A percentile compares a stretch with the other conserved stretches of the same genome.
phyloP scores from a whole-genome alignment of 2,329 filamentous ascomycete species.

The Aureobasidium sp. region DNA sequence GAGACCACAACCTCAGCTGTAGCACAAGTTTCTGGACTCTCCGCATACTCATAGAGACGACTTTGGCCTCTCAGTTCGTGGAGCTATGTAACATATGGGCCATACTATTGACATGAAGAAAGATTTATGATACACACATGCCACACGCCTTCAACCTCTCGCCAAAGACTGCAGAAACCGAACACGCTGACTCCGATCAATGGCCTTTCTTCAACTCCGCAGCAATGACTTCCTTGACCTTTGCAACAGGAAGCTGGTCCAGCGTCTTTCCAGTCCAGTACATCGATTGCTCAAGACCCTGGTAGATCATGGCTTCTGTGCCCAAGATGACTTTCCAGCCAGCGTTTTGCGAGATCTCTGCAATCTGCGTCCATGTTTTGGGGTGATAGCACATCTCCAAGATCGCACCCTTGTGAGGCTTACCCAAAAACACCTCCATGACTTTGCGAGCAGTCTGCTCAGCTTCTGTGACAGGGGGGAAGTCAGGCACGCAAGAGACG shows the following conservation, averaged over 20 bases:
- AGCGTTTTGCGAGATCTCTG: slow-evolving; percentile 50
- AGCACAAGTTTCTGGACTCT: too few species aligned
- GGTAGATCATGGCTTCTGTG: slow-evolving; percentile 70
- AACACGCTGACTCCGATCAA: too few species aligned
- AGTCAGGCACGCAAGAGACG: slow-evolving; percentile 68
- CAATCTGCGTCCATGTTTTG: slow-evolving; percentile 59
- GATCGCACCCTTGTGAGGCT: slow-evolving; percentile 53
- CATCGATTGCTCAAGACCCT: slow-evolving; percentile 58
- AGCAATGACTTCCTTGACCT: slow-evolving; percentile 51
- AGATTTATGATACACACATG: too few species aligned
- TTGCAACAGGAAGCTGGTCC: slow-evolving; percentile 52
- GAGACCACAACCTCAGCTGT: too few species aligned
- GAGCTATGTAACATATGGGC: too few species aligned
- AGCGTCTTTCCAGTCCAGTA: slow-evolving; percentile 59
- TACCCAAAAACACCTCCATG: slow-evolving; percentile 43
- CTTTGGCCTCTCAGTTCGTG: too few species aligned
- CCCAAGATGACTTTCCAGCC: slow-evolving; percentile 71
- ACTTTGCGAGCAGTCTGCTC: slow-evolving; percentile 57
- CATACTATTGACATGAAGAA: too few species aligned
- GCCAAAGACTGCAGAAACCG: too few species aligned
- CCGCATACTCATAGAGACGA: too few species aligned
- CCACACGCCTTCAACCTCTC: too few species aligned
- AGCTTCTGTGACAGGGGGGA: slow-evolving; percentile 49
- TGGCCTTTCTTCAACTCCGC: slow-evolving; percentile 20
- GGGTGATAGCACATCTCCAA: slow-evolving; percentile 84